Evolutionary conservation across 1,139 yeast genomes (phyloP), one percentile per base, ranked within the genome.

Genomic region (Scheffersomyces insectosa): DNA sequence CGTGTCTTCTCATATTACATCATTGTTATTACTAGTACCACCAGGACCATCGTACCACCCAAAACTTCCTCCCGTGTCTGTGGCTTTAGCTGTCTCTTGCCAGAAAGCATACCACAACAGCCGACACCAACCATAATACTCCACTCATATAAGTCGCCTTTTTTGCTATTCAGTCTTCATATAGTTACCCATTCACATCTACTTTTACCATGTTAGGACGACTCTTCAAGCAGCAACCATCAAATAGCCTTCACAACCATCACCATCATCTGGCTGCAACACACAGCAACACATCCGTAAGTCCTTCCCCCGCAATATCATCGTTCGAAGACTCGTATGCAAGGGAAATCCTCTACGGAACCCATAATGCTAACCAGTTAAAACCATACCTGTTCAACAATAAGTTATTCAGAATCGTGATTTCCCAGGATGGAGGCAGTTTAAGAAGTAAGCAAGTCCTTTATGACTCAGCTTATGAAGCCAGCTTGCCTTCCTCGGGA

Each of bases 371-470:
- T 15, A 48, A 56, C 39, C 63, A 58, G 34, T 47, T 68, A 28
- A 54, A 57, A 44, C 70, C 72, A 0, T 59, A 45, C 49, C 66
- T 63, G 28, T 54, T 75, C 31, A 69, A 69, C 43, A 51, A 57
- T 20, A 63, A 66, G 40, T 59, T 62, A 12, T 77, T 75, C 54
- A 59, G 84, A 32, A 55, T 79, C 28, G 56, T 79, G 3, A 63
- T 79, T 36, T 62, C 80, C 8, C 83, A 79, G 54, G 84, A 79
- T 53, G 81, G 79, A 3, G 82, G 82, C 0, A 72, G 60, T 47
- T 50, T 79, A 7, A 57, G 82, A 13, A 58, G 73, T 2, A 79
- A 77, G 47, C 81, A 76, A 51, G 70, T 74, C 4, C 56, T 80
- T 15, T 76, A 63, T 51, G 85, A 80, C 55, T 70, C 82, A 5